Percentiles rank a stretch among this genome's conserved stretches.
Evolutionary conservation across 176 grass and related monocot genomes (phyloP).

Genomic region (Musa schizocarpa): DNA sequence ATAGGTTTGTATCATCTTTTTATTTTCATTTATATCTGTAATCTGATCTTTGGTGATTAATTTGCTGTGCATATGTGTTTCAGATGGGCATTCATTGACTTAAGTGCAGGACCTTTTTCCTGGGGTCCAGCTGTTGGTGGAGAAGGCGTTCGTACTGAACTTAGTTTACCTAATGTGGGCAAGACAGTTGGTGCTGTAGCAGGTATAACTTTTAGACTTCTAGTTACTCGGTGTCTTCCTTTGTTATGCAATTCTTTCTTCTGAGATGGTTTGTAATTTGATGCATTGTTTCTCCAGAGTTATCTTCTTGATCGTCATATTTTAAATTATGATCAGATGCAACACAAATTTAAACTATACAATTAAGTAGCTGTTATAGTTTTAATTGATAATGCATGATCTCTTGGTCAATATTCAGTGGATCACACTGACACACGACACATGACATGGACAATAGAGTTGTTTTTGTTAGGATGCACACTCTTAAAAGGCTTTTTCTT

Average conservation of each 20-base stretch:
- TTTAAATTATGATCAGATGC: background rate
- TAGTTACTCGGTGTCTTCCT: background rate
- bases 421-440: background rate
- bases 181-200: conserved; percentile 74
- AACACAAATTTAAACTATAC: background rate
- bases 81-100: conserved; percentile 95
- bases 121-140: conserved; percentile 96
- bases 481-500: background rate
- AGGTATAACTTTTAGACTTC: conserved; percentile 30
- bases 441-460: background rate
- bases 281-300: too few species aligned
- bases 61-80: conserved; percentile 6
- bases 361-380: background rate
- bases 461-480: background rate
- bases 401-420: background rate
- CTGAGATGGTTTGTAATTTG: background rate
- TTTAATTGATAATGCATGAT: background rate
- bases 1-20: conserved; percentile 40
- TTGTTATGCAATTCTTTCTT: background rate
- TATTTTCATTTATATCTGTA: background rate
- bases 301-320: background rate
- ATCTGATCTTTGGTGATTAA: background rate
- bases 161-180: conserved; percentile 76
- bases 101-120: conserved; percentile 85
- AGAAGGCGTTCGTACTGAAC: conserved; percentile 87